Evolutionary conservation across 495 filamentous ascomycete species (phyloP), one percentile per base, ranked within the genome.

Genomic region (Alectoria sarmentosa): DNA sequence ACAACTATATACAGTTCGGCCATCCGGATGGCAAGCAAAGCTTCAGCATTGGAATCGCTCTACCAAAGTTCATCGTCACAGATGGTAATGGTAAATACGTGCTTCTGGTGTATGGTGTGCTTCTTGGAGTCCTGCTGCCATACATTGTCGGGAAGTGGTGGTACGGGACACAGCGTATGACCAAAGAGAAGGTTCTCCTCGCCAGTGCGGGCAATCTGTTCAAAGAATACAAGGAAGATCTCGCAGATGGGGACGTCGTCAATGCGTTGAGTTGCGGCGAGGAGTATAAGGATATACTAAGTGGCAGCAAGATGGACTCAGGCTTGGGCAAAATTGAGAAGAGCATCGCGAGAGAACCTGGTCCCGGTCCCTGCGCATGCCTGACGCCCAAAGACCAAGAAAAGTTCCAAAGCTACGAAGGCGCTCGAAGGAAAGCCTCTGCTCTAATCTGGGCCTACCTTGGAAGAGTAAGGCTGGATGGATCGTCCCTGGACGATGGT

Each of bases 21-120:
- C 91, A 98, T 74, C 94, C 94, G 9, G 94, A 98, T 73, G 94
- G 94, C 61, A 97, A 96, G 79, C 94, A 98, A 74, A 92, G 91
- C 72, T 93, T 89, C 80, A 97, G 92, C 76, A 97, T 98, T 72
- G 93, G 96, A 65, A 98, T 98, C 69, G 94, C 93, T 36, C 83
- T 98, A 52, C 94, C 94, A 21, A 88, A 94, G 72, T 90, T 92
- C 75, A 92, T 98, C 67, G 82, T 98, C 62, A 88, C 88, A 36
- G 91, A 97, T 64, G 93, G 92, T 60, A 92, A 92, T 73, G 93
- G 91, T 46, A 98, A 97, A 79, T 98, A 96, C 71, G 90, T 97
- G 55, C 80, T 98, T 64, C 76, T 96, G 68, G 80, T 98, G 55
- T 98, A 98, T 73, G 91, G 90, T 14, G 75, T 83, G 49, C 78